phyloP scores from a whole-genome alignment of 495 filamentous ascomycete genomes.

The Penicillium ochrochloron region DNA sequence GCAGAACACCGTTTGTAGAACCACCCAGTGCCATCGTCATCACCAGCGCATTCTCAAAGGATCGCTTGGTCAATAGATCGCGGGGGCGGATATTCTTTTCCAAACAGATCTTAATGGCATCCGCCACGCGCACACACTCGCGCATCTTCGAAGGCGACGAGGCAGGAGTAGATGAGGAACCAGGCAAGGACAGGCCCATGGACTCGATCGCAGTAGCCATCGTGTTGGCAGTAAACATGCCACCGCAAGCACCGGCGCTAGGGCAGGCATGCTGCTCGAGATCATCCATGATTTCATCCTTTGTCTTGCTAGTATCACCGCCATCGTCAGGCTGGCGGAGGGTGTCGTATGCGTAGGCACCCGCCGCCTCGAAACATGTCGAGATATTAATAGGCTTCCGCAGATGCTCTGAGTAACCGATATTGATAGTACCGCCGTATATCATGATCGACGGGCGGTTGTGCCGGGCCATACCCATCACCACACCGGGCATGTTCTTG shows the following conservation, averaged over 20 bases:
- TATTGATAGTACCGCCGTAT: slow-evolving; percentile 89
- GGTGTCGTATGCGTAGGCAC: slow-evolving; percentile 81
- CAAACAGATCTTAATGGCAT: slow-evolving; percentile 84
- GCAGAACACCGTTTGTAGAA: slow-evolving; percentile 89
- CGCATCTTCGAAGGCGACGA: slow-evolving; percentile 87
- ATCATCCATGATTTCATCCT: slow-evolving; percentile 84
- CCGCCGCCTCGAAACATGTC: slow-evolving; percentile 87
- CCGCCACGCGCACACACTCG: slow-evolving; percentile 85
- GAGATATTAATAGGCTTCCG: slow-evolving; percentile 86
- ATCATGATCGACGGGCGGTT: slow-evolving; percentile 86
- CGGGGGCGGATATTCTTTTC: slow-evolving; percentile 85
- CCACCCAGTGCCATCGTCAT: slow-evolving; percentile 93
- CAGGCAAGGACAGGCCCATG: slow-evolving; percentile 89
- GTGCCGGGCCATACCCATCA: slow-evolving; percentile 87
- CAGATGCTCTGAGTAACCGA: slow-evolving; percentile 79
- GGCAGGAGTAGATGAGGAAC: slow-evolving; percentile 88
- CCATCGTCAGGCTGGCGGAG: slow-evolving; percentile 61
- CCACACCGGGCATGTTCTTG: slow-evolving; percentile 95
- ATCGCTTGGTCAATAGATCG: slow-evolving; percentile 79
- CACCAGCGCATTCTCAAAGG: slow-evolving; percentile 92
- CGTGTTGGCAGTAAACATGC: slow-evolving; percentile 97
- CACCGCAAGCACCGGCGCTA: slow-evolving; percentile 91
- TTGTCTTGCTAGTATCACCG: slow-evolving; percentile 61
- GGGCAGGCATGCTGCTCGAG: slow-evolving; percentile 87
- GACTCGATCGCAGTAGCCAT: slow-evolving; percentile 97